Base-by-base conservation (phyloP, 352 stramenopile genomes). In the Pythium oligandrum region DNA sequence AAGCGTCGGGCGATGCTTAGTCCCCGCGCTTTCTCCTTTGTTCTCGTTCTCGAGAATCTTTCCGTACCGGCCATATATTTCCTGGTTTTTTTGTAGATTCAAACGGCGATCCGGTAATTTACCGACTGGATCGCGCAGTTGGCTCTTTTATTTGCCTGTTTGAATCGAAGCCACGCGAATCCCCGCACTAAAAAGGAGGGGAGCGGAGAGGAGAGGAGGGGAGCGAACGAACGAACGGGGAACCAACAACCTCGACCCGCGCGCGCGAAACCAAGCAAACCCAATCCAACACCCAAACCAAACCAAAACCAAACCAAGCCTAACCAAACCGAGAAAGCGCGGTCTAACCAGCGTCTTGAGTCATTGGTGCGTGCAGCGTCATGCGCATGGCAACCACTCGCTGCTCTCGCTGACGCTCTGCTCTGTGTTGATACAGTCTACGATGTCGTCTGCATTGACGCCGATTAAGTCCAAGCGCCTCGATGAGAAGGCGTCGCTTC, bases 391-490 rank as follows among this genome's bases (percentile, higher is more conserved):
- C 17, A 26, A 26, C 17, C 17, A 26, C 17, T 26, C 17, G 17
- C 17, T 26, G 17, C 17, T 26, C 17, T 26, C 17, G 17, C 17
- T 26, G 17, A 26, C 17, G 17, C 17, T 26, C 17, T 26, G 17
- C 42, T 42, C 38, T 42, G 38, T 12, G 12, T 12, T 42, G 38
- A 12, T 12, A 12, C 38, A 48, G 51, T n/a, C 26, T 46, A 57
- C 47, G 35, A 77, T 88, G 78, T 61, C 75, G 59, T 83, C 69
- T 33, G 66, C 76, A 35, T 61, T 92, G 51, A 90, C 82, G 34
- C 82, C 82, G 35, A 92, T 92, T 57, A 92, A 92, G 64, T 88
- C 78, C 33, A 90, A 89, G 75, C 75, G 82, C 9, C 68, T 92
- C 56, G 82, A 92, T 66, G 82, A 92, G 59, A 92, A 92, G 60